Base-by-base conservation (phyloP, 2,329 filamentous ascomycete species). In the Apiospora malaysiana region DNA sequence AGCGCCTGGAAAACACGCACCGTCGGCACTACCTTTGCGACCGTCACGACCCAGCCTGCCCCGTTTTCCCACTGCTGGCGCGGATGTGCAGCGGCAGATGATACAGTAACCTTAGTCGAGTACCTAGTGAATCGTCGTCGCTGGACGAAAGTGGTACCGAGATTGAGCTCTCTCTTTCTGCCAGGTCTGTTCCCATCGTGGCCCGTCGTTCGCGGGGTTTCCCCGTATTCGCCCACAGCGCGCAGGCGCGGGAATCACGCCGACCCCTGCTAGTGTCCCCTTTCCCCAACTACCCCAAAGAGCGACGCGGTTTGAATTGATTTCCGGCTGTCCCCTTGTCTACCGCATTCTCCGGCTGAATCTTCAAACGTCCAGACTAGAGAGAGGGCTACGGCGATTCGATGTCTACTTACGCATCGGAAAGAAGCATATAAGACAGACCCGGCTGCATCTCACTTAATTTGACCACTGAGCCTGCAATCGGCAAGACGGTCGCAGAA, bases 181-280 rank as follows among this genome's bases (percentile, higher is more conserved):
- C 32, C 32, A 32, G 32, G 32, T 32, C 25, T 56, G 59, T 27
- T 56, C 18, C 68, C 59, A 32, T 9, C 32, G 32, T 42, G 49
- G 12, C 49, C 49, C 49, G 49, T 56, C 49, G 27, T 56, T 56
- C 27, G 51, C 51, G 51, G 51, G 51, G 18, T n/a, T 59, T 59
- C 49, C 49, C 49, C 49, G 25, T 32, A 56, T 56, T 25, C 49
- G 25, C 49, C 27, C 25, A 16, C 49, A 25, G 18, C 49, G 23
- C 49, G 9, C 40, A 42, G 40, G 12, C 40, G 12, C 40, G 40
- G 49, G 25, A 32, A 32, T 6, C 25, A 4, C 8, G 18, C 25
- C 49, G 27, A 32, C 49, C 49, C 49, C 27, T 56, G 49, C 49
- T 56, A 32, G 49, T 32, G 12, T 18, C 1, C 16, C 63, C 18